phyloP scores from a whole-genome alignment of 805 yeast genomes.

The Lipomyces spencermartinsiae region DNA sequence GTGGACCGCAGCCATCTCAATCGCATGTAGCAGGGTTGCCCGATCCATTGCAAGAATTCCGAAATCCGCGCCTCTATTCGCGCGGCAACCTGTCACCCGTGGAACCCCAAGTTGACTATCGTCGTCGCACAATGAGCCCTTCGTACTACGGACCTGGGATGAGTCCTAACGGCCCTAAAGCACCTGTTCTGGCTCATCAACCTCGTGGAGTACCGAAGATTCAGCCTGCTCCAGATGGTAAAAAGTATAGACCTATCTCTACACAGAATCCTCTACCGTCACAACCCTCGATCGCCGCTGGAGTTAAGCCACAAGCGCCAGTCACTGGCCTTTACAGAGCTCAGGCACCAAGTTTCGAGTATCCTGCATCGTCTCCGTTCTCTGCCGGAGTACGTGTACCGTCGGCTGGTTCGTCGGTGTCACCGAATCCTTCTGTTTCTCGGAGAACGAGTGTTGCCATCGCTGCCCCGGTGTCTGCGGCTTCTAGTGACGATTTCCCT shows the following conservation, averaged over 20 bases:
- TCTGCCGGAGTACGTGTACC: constrained; percentile 9
- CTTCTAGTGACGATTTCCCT: constrained; percentile 25
- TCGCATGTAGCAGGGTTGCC: constrained; percentile 9
- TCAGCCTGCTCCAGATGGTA: constrained; percentile 15
- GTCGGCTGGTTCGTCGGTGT: constrained; percentile 9
- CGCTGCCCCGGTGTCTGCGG: constrained; percentile 10
- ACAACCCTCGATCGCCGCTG: constrained; percentile 7
- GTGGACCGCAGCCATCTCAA: constrained; percentile 1
- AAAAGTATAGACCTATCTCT: constrained; percentile 23
- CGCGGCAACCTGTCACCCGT: constrained; percentile 22
- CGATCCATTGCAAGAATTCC: constrained; percentile 28
- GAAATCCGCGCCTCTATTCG: constrained; percentile 24
- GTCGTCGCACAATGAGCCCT: constrained; percentile 18
- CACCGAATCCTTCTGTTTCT: constrained; percentile 6
- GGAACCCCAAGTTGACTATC: constrained; percentile 20
- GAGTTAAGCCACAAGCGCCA: constrained; percentile 7
- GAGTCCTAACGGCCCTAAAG: constrained; percentile 11
- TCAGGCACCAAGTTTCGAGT: constrained; percentile 21
- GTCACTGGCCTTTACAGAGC: constrained; percentile 13
- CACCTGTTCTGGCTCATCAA: background rate
- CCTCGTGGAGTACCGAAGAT: background rate
- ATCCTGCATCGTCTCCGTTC: constrained; percentile 12
- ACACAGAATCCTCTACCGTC: constrained; percentile 14
- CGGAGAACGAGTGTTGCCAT: constrained; percentile 11
- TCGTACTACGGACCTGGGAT: constrained; percentile 16